Conservation (phyloP, 306 rosid genomes). For the Castanea mollissima region DNA sequence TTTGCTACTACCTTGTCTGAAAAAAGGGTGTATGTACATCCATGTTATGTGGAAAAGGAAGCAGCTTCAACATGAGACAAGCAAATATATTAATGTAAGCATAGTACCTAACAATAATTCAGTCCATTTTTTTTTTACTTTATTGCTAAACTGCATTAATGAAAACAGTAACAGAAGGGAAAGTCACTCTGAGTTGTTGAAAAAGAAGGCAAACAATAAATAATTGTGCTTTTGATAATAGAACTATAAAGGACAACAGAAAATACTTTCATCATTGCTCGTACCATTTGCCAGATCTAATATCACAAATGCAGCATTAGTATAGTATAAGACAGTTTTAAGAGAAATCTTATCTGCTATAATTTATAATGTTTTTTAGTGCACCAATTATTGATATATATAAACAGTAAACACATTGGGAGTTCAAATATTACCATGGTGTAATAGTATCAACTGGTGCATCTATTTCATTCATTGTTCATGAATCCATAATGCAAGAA, state of each 20-base stretch:
- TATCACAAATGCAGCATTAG: neutral
- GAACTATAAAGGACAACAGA: neutral
- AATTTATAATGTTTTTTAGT: slow-evolving; percentile 3
- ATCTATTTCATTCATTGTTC: neutral
- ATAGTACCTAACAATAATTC: slow-evolving; percentile 1
- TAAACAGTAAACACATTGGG: neutral
- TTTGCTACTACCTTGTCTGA: slow-evolving; percentile 24
- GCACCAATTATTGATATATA: slow-evolving; percentile 35
- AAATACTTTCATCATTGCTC: neutral
- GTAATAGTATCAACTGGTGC: neutral
- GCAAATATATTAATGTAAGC: neutral
- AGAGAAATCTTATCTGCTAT: neutral
- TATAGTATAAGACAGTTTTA: neutral
- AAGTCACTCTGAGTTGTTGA: neutral
- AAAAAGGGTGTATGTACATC: slow-evolving; percentile 25
- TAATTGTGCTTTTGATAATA: neutral
- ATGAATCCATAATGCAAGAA: slow-evolving; percentile 20
- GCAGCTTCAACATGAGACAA: slow-evolving; percentile 35
- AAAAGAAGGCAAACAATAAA: neutral
- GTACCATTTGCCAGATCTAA: neutral
- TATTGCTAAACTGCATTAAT: neutral
- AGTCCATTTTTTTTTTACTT: neutral
- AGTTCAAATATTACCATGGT: neutral
- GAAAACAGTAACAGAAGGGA: neutral
- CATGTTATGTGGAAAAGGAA: slow-evolving; percentile 38